Conservation (phyloP, 148 eudicot genomes). For the Camellia lanceoleosa region DNA sequence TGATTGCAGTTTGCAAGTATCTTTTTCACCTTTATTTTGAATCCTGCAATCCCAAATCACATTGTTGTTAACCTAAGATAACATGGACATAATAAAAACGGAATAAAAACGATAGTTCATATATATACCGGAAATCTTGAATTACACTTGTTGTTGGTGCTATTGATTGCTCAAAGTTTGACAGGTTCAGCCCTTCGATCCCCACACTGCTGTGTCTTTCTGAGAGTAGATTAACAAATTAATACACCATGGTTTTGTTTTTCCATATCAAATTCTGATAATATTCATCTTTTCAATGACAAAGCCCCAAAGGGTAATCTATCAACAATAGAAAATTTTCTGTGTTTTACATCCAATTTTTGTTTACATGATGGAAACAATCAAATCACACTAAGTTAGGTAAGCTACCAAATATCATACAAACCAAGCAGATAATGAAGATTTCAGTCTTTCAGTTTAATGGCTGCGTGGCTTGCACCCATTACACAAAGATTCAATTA, state of each 20-base stretch:
- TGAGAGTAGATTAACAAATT: conserved; percentile 31
- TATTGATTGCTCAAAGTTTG: conserved; percentile 51
- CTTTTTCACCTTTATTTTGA: too few relatives aligned
- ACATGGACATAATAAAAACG: too few relatives aligned
- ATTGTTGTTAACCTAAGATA: too few relatives aligned
- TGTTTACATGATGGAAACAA: background rate
- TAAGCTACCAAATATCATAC: conserved; percentile 34
- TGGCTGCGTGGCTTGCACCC: conserved; percentile 8
- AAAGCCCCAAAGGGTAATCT: background rate
- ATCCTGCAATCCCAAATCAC: too few relatives aligned
- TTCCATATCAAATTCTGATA: background rate
- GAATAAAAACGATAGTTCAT: too few relatives aligned
- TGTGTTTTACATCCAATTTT: background rate
- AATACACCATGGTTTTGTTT: background rate
- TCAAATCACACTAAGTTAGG: conserved; percentile 30
- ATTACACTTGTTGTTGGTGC: conserved; percentile 42
- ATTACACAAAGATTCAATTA: background rate
- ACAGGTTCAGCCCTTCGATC: conserved; percentile 64
- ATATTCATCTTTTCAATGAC: background rate
- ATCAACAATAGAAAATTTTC: background rate
- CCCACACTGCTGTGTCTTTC: conserved; percentile 49
- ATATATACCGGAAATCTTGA: conserved; percentile 54
- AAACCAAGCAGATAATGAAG: conserved; percentile 13
- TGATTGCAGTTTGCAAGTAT: too few relatives aligned
- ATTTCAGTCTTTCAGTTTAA: background rate